phyloP scores from a whole-genome alignment of 805 yeast genomes.

The Myxozyma kluyveri region DNA sequence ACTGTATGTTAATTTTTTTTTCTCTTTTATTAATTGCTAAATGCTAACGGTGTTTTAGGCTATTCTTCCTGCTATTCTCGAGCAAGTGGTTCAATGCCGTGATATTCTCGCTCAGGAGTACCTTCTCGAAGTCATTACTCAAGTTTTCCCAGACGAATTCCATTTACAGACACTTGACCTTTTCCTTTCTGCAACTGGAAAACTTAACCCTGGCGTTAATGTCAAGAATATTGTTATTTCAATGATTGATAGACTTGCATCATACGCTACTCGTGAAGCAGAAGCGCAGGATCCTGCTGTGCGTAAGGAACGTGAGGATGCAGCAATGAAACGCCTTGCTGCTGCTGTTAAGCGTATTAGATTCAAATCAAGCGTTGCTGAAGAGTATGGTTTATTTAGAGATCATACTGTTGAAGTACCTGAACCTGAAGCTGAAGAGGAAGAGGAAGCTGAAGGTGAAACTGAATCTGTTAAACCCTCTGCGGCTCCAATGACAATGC shows the following conservation, averaged over 20 bases:
- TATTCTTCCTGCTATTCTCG: slow-evolving; percentile 76
- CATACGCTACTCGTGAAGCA: slow-evolving; percentile 47
- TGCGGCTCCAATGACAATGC: slow-evolving; percentile 18
- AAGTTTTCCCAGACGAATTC: slow-evolving; percentile 91
- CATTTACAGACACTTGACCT: slow-evolving; percentile 71
- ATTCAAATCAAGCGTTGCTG: slow-evolving; percentile 27
- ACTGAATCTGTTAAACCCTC: slow-evolving; percentile 1
- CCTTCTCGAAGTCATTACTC: slow-evolving; percentile 83
- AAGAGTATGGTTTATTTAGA: slow-evolving; percentile 25
- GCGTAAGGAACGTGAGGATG: slow-evolving; percentile 24
- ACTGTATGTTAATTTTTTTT: slow-evolving; percentile 18
- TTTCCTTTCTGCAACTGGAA: slow-evolving; percentile 62
- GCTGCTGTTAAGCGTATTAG: slow-evolving; percentile 29
- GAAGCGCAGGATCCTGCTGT: slow-evolving; percentile 33
- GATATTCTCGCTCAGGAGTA: slow-evolving; percentile 93
- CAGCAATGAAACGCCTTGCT: slow-evolving; percentile 22
- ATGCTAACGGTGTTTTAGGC: slow-evolving; percentile 33
- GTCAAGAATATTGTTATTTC: slow-evolving; percentile 64
- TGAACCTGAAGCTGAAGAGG: slow-evolving; percentile 7
- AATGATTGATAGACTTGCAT: slow-evolving; percentile 65
- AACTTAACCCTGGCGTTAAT: slow-evolving; percentile 68
- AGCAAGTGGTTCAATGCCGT: slow-evolving; percentile 87
- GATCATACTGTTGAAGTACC: slow-evolving; percentile 26
- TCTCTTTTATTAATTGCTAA: background rate
- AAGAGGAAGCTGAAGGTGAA: background rate